These are phyloP conservation scores for Nothophytophthora sp. DNA, from an alignment of 352 stramenopile genomes.

Conservation along the genomic window DNA sequence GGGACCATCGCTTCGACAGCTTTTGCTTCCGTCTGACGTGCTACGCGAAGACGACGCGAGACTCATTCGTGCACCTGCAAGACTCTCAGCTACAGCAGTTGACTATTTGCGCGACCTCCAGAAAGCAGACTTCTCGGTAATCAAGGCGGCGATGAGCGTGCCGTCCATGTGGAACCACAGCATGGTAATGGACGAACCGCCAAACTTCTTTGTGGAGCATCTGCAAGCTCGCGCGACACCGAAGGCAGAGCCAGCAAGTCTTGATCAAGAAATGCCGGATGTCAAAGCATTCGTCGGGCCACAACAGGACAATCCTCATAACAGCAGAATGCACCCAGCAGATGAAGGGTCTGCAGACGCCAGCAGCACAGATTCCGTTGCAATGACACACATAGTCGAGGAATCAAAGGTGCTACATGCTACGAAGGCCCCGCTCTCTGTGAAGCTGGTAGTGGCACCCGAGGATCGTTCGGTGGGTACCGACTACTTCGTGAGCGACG, in stretches of 20 bases:
- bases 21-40: constrained; percentile 28
- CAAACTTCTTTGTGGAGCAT: constrained; percentile 14
- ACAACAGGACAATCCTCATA: too few species aligned
- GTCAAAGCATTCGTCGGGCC: too few species aligned
- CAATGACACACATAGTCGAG: neutral
- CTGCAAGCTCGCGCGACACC: neutral
- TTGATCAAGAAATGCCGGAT: too few species aligned
- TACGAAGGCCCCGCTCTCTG: neutral
- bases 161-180: constrained; percentile 31
- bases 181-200: neutral
- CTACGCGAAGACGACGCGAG: constrained; percentile 22
- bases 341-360: too few species aligned
- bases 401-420: neutral
- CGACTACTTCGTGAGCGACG: constrained; percentile 36
- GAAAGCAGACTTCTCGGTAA: constrained; percentile 22
- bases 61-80: constrained; percentile 13
- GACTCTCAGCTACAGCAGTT: constrained; percentile 12
- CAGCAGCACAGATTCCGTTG: too few species aligned
- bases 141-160: constrained; percentile 31
- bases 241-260: neutral
- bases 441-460: constrained; percentile 8
- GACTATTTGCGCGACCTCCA: constrained; percentile 17
- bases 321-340: too few species aligned
- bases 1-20: constrained; percentile 14
- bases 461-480: constrained; percentile 22